A percentile compares a stretch with the other conserved stretches of the same genome.
Evolutionary conservation across 1,284 basidiomycete species (phyloP).

Genomic region (Lentinula novae-zelandiae): DNA sequence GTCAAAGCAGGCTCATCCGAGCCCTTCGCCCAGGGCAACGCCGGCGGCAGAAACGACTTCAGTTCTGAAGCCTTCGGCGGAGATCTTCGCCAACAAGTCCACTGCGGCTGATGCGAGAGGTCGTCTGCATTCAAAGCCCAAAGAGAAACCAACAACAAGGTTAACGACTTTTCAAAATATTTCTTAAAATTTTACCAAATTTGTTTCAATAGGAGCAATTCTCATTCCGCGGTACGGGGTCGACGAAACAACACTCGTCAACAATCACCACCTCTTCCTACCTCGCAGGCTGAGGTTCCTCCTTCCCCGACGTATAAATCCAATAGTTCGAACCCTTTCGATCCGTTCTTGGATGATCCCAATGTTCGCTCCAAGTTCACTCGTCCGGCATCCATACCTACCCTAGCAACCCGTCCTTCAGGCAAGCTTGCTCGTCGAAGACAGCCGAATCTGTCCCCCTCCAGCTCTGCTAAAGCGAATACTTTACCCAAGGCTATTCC

Average conservation of each 20-base stretch:
- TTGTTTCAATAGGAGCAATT: constrained; percentile 38
- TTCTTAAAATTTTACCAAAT: not conserved
- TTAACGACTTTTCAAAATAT: constrained; percentile 11
- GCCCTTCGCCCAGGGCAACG: constrained; percentile 24
- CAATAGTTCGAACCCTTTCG: constrained; percentile 43
- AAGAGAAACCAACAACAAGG: constrained; percentile 29
- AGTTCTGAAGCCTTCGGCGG: constrained; percentile 10
- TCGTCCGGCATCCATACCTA: constrained; percentile 30
- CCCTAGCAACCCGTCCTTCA: constrained; percentile 41
- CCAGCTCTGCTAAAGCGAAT: constrained; percentile 18
- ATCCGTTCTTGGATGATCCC: constrained; percentile 51
- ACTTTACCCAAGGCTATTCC: constrained; percentile 36
- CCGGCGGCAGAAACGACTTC: constrained; percentile 11
- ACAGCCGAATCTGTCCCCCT: constrained; percentile 25
- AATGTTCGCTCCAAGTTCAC: constrained; percentile 23
- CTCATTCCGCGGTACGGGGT: constrained; percentile 40
- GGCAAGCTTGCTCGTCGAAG: constrained; percentile 57
- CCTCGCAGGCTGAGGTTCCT: constrained; percentile 63
- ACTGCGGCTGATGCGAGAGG: constrained; percentile 8
- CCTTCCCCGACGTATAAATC: constrained; percentile 27
- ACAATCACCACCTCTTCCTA: constrained; percentile 50
- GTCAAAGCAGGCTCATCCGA: constrained; percentile 21
- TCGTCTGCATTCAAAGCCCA: constrained; percentile 12
- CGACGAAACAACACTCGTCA: constrained; percentile 49
- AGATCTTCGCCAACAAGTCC: constrained; percentile 10